Conservation (phyloP, 1,139 yeast genomes). For the Yamadazyma conglobata region DNA sequence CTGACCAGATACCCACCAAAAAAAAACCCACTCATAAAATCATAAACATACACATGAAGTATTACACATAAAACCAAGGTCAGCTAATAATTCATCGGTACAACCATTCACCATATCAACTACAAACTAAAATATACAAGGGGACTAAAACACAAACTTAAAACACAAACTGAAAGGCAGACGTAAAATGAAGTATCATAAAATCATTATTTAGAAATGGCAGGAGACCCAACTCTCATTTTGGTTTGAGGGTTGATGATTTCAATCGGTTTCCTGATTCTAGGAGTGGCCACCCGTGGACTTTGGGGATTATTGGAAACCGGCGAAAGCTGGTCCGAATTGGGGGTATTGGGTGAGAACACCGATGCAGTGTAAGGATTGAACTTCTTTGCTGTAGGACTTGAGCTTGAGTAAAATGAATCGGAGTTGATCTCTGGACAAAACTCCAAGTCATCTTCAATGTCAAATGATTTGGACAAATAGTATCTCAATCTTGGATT, state of each 20-base stretch:
- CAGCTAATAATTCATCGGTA: no score
- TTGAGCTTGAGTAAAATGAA: slow-evolving; percentile 8
- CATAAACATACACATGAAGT: no score
- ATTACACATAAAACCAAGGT: no score
- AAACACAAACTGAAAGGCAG: no score
- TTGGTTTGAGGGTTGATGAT: slow-evolving; percentile 80
- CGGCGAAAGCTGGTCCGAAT: slow-evolving; percentile 14
- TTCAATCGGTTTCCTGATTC: slow-evolving; percentile 63
- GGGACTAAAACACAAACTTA: no score
- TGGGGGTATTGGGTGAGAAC: slow-evolving; percentile 42
- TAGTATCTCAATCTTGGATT: slow-evolving; percentile 45
- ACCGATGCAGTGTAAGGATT: slow-evolving; percentile 59
- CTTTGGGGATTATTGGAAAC: slow-evolving; percentile 13
- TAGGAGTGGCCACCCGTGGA: slow-evolving; percentile 51
- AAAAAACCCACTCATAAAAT: no score
- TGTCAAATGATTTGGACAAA: slow-evolving; percentile 57
- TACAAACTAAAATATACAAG: no score
- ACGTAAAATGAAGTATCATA: no score
- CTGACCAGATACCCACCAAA: no score
- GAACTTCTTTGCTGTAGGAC: slow-evolving; percentile 40
- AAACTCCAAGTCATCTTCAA: slow-evolving; percentile 64
- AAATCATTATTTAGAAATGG: slow-evolving; percentile 18
- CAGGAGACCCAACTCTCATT: slow-evolving; percentile 59
- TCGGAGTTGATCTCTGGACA: slow-evolving; percentile 50
- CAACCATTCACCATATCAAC: no score